Evolutionary conservation across 2,329 filamentous ascomycete genomes (phyloP), one percentile per base, ranked within the genome.

Genomic region (Cladosporium sp.): DNA sequence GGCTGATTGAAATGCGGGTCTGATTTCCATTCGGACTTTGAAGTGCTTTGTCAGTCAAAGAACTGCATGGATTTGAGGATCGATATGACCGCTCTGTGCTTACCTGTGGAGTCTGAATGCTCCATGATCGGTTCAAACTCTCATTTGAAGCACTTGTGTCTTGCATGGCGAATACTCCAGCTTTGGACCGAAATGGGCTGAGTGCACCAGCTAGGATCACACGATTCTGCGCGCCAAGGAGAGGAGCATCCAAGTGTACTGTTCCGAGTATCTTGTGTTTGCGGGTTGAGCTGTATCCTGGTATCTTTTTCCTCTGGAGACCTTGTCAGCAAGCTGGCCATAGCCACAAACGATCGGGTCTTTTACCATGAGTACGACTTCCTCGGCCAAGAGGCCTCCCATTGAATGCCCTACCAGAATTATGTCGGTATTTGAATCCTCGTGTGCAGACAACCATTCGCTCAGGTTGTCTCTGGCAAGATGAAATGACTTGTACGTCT

Each of bases 381-480:
- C 91, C 2, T 86, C 88, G 19, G 86, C 81, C 22, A 96, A 68
- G 15, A 96, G 75, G 2, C 91, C 91, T 13, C 91, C 91, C 82
- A 96, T 92, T 35, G 88, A 94, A 66, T 95, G 91, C 1, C 91
- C 90, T 2, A 95, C 73, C 3, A 95, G 75, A 18, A 96, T 75
- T 2, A 94, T 76, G 71, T 95, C 91, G 1, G 88, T 90, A 16
- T 74, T 78, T 3, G 77, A 70, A 29, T 80, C 79, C 65, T 92
- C 85, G 59, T 94, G 88, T 6, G 88, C 88, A 51, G 78, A 74
- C 25, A 95, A 73, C 88, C 91, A 96, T 57, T 69, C 72, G 62
- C 88, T 91, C 63, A 95, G 93, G 62, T 88, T 86, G 62, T 94
- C 85, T 51, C 85, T 78, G 2, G 88, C 90, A 59, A 87, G 77